These are phyloP conservation scores for Persicaria tinctoria DNA, from an alignment of 148 eudicot genomes.

Conservation along the genomic window DNA sequence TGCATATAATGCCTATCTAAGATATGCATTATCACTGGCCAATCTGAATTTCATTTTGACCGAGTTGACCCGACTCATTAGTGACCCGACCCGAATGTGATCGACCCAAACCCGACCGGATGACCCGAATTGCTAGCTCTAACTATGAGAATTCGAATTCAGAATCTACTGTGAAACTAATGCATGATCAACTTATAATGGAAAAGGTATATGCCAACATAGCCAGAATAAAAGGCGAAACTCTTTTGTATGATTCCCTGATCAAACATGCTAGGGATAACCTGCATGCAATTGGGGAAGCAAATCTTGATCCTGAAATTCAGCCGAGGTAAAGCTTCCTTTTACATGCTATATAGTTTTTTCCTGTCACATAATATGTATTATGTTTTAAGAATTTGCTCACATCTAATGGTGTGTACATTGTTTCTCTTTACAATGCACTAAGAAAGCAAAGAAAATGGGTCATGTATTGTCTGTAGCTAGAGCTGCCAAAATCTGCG, in stretches of 20 bases:
- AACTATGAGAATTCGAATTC: constrained; percentile 81
- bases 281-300: constrained; percentile 63
- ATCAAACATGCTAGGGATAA: constrained; percentile 55
- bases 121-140: too few species aligned
- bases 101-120: too few species aligned
- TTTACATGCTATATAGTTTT: background rate
- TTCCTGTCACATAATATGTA: background rate
- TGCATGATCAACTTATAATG: constrained; percentile 97
- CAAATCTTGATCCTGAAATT: constrained; percentile 72
- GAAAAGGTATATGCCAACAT: constrained; percentile 92
- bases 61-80: too few species aligned
- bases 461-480: constrained; percentile 35
- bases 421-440: constrained; percentile 43
- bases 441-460: constrained; percentile 78
- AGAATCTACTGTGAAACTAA: constrained; percentile 84
- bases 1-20: too few species aligned
- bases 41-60: too few species aligned
- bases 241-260: constrained; percentile 58
- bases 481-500: too few species aligned
- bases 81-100: too few species aligned
- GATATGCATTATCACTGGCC: too few species aligned
- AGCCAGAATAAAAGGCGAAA: constrained; percentile 73
- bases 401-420: background rate
- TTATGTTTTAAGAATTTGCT: background rate
- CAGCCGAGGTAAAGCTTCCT: constrained; percentile 50